Evolutionary conservation across 768 basidiomycete genomes (phyloP).

Genomic region (Phylloporus rhodoxanthus): DNA sequence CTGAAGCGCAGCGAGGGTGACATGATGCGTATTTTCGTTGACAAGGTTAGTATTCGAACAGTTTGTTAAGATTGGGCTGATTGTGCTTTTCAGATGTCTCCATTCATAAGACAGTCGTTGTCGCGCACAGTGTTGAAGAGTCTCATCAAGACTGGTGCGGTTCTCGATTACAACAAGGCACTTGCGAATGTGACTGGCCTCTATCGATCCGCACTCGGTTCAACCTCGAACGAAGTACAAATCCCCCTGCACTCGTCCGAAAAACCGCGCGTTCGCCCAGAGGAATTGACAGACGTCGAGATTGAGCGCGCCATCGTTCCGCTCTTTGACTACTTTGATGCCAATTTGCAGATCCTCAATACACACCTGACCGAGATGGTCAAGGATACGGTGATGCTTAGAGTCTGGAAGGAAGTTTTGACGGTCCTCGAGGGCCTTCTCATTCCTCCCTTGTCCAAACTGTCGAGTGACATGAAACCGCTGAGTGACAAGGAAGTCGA

Average conservation of each 20-base stretch:
- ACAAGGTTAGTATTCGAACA: slow-evolving; percentile 59
- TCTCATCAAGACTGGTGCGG: slow-evolving; percentile 58
- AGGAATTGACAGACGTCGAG: slow-evolving; percentile 86
- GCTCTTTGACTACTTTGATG: slow-evolving; percentile 94
- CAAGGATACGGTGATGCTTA: slow-evolving; percentile 87
- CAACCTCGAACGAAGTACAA: slow-evolving; percentile 63
- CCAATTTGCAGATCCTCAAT: slow-evolving; percentile 86
- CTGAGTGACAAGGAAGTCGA: slow-evolving; percentile 95
- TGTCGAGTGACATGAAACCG: slow-evolving; percentile 84
- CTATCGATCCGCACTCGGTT: slow-evolving; percentile 71
- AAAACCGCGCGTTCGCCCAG: slow-evolving; percentile 71
- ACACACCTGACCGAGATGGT: slow-evolving; percentile 78
- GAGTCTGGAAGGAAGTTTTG: slow-evolving; percentile 95
- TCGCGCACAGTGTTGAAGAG: slow-evolving; percentile 72
- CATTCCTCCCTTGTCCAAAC: slow-evolving; percentile 84
- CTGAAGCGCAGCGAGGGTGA: slow-evolving; percentile 90
- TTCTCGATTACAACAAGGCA: slow-evolving; percentile 85
- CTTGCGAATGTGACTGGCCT: slow-evolving; percentile 76
- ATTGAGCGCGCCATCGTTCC: slow-evolving; percentile 89
- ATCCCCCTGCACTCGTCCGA: slow-evolving; percentile 70
- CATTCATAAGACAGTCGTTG: slow-evolving; percentile 82
- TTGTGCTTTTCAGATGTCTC: slow-evolving; percentile 66
- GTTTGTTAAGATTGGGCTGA: background rate
- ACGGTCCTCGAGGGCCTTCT: slow-evolving; percentile 79
- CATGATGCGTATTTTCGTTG: slow-evolving; percentile 93